Percentiles rank a stretch among this genome's conserved stretches.
Evolutionary conservation across 1,284 basidiomycete species (phyloP).

Genomic region (Gomphus sp.): DNA sequence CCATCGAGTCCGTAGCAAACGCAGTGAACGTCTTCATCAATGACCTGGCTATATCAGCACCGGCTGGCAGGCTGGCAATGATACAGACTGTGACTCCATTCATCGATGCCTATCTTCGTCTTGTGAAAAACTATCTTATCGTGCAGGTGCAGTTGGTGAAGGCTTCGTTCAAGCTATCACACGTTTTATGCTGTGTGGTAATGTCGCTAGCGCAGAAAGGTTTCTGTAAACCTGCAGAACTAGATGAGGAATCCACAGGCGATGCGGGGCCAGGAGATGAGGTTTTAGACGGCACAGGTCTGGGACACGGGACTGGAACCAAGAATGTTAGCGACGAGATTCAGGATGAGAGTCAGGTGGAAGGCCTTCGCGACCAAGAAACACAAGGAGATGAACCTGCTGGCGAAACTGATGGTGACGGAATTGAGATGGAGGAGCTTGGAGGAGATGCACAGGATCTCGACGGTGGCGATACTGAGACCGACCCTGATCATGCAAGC

Average conservation of each 20-base stretch:
- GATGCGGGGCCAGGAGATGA: conserved; percentile 43
- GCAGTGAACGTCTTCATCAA: conserved; percentile 28
- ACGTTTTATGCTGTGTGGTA: conserved; percentile 69
- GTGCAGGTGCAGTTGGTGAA: conserved; percentile 61
- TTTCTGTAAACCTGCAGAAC: conserved; percentile 84
- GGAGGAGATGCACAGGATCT: conserved; percentile 81
- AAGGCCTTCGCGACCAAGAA: conserved; percentile 72
- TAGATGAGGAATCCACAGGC: conserved; percentile 39
- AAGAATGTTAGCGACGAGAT: conserved; percentile 91
- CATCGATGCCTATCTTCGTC: conserved; percentile 44
- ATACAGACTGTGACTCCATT: conserved; percentile 51
- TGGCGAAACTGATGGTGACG: conserved; percentile 57
- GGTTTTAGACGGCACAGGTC: conserved; percentile 63
- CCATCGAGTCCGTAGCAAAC: conserved; percentile 25
- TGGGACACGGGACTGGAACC: conserved; percentile 78
- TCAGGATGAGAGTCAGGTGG: conserved; percentile 92
- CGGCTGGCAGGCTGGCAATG: conserved; percentile 17
- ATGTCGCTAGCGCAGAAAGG: conserved; percentile 76
- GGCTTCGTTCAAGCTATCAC: conserved; percentile 78
- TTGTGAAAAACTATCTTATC: conserved; percentile 46
- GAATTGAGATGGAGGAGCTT: conserved; percentile 47
- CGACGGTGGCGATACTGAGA: conserved; percentile 45
- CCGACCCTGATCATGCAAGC: conserved; percentile 41
- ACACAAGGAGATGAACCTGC: conserved; percentile 58
- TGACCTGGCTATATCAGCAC: conserved; percentile 18